phyloP scores from a whole-genome alignment of 768 basidiomycete genomes.

The Clitopilus passeckerianus region DNA sequence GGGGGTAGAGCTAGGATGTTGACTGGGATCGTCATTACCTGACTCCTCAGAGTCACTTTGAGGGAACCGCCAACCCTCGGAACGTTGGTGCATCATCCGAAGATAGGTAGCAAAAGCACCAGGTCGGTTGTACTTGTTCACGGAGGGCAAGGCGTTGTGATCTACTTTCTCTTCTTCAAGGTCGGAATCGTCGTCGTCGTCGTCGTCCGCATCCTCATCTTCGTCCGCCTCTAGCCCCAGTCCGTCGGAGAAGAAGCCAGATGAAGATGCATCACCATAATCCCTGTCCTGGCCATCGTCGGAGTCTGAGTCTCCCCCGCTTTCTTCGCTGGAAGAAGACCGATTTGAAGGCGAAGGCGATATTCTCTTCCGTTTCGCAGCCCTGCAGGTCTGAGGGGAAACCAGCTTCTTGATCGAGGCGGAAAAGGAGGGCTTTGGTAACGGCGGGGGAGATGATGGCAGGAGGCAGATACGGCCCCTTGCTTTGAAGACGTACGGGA shows the following conservation, averaged over 20 bases:
- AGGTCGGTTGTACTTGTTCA: constrained; percentile 10
- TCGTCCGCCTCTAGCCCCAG: constrained; percentile 9
- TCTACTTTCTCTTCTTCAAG: constrained; percentile 18
- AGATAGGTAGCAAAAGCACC: constrained; percentile 15
- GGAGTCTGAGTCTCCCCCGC: constrained; percentile 13
- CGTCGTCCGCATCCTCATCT: constrained; percentile 13
- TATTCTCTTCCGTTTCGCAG: not conserved
- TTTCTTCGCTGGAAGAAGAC: not conserved
- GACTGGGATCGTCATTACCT: not conserved
- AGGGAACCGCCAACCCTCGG: constrained; percentile 14
- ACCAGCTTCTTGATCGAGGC: constrained; percentile 10
- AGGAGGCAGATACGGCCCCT: constrained; percentile 37
- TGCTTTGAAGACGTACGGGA: constrained; percentile 56
- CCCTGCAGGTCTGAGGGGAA: constrained; percentile 2
- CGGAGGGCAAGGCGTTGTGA: constrained; percentile 3
- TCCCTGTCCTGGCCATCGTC: constrained; percentile 11
- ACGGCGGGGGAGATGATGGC: constrained; percentile 12
- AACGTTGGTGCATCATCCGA: constrained; percentile 11
- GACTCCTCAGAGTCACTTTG: constrained; percentile 8
- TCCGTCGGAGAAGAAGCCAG: constrained; percentile 7
- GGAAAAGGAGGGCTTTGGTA: constrained; percentile 15
- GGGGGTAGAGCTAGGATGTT: constrained; percentile 1
- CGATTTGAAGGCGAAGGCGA: not conserved
- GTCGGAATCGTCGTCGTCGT: constrained; percentile 13
- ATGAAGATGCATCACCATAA: constrained; percentile 12